These are phyloP conservation scores for Leersia perrieri DNA, from an alignment of 176 grass and related monocot species.

Conservation along the genomic window DNA sequence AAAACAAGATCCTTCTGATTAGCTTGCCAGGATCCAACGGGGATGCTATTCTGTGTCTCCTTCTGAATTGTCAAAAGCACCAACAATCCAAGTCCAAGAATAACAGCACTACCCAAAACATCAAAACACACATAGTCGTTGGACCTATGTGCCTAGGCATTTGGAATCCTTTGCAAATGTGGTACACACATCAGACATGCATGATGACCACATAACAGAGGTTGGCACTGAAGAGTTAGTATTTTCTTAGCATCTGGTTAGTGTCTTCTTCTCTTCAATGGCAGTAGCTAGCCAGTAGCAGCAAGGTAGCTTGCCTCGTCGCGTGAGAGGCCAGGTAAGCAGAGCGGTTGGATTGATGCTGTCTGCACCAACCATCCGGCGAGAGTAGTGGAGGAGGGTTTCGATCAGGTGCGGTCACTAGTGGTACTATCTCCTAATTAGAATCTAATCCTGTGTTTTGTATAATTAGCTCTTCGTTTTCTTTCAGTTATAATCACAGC, in stretches of 20 bases:
- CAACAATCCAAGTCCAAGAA: background rate
- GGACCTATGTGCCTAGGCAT: background rate
- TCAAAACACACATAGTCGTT: background rate
- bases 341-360: constrained; percentile 32
- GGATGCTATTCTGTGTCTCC: background rate
- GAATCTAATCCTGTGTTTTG: background rate
- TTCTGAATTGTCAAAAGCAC: background rate
- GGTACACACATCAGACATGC: background rate
- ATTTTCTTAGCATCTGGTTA: background rate
- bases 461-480: background rate
- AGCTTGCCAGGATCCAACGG: background rate
- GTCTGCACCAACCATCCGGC: constrained; percentile 18
- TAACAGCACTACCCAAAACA: background rate
- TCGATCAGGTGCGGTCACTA: background rate
- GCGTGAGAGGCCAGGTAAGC: constrained; percentile 17
- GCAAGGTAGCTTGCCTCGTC: background rate
- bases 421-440: background rate
- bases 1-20: background rate
- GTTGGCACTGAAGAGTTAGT: background rate
- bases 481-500: background rate
- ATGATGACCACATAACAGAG: background rate
- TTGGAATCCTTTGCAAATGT: background rate
- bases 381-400: background rate
- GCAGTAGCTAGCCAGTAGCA: background rate
- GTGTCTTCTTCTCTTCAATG: background rate